These are phyloP conservation scores for Tricholoma sp. DNA, from an alignment of 768 basidiomycete genomes.

Conservation along the genomic window DNA sequence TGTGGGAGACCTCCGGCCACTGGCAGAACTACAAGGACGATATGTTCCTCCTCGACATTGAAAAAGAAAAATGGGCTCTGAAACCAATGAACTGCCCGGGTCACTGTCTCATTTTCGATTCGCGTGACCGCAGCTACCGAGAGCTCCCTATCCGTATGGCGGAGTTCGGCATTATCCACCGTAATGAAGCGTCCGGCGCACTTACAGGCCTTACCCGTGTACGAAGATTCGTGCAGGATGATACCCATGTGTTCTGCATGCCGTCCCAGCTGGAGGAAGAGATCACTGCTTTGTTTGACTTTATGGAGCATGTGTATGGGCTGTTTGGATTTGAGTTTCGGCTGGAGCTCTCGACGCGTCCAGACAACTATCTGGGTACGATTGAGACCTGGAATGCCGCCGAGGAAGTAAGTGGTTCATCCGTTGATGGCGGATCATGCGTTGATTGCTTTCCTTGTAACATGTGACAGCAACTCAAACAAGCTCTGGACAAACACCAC, in stretches of 20 bases:
- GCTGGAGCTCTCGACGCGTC: conserved; percentile 92
- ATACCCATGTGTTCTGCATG: conserved; percentile 98
- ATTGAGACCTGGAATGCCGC: conserved; percentile 90
- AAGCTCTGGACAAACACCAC: conserved; percentile 79
- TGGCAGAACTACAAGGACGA: conserved; percentile 98
- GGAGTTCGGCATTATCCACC: conserved; percentile 95
- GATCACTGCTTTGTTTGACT: conserved; percentile 84
- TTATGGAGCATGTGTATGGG: conserved; percentile 91
- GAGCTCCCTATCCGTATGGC: conserved; percentile 98
- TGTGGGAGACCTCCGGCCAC: conserved; percentile 98
- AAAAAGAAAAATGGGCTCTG: conserved; percentile 93
- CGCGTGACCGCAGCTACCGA: conserved; percentile 87
- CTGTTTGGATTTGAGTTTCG: conserved; percentile 93
- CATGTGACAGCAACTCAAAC: conserved; percentile 64
- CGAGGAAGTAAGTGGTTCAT: conserved; percentile 53
- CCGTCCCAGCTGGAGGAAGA: conserved; percentile 90
- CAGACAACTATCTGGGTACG: conserved; percentile 87
- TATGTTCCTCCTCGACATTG: conserved; percentile 93
- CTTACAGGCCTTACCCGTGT: conserved; percentile 91
- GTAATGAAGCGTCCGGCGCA: conserved; percentile 95
- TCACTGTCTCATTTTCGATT: conserved; percentile 94
- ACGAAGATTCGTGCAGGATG: conserved; percentile 93
- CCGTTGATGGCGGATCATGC: not conserved
- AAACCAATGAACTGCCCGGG: conserved; percentile 99
- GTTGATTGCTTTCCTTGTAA: conserved; percentile 5